Evolutionary conservation across 1,284 basidiomycete genomes (phyloP).

Genomic region (Vanrija sp.): DNA sequence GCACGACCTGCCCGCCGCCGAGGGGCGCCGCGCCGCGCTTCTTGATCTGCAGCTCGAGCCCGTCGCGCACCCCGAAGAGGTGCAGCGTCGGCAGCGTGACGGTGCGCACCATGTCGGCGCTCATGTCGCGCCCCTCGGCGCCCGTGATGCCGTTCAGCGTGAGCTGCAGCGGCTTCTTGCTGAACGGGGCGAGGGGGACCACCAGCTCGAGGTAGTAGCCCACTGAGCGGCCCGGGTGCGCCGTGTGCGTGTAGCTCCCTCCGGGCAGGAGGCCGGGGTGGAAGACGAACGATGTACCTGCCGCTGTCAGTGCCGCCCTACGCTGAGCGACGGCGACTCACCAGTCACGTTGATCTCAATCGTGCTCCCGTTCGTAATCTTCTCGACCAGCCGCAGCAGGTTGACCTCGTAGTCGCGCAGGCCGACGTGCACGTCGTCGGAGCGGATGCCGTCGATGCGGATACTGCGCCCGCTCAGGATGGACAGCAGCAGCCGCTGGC

Average conservation of each 20-base stretch:
- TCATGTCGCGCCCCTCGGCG: conserved; percentile 73
- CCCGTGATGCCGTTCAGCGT: conserved; percentile 87
- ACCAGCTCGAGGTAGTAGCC: conserved; percentile 94
- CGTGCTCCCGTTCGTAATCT: conserved; percentile 87
- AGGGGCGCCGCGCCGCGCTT: conserved; percentile 85
- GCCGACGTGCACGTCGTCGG: conserved; percentile 91
- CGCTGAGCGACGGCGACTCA: conserved; percentile 41
- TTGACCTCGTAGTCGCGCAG: conserved; percentile 94
- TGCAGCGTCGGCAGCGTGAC: conserved; percentile 89
- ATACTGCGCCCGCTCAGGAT: conserved; percentile 83
- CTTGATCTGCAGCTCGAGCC: conserved; percentile 86
- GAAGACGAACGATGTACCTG: conserved; percentile 82
- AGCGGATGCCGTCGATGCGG: conserved; percentile 81
- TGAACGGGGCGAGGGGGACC: conserved; percentile 85
- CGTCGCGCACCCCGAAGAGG: conserved; percentile 81
- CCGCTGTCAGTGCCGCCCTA: neutral
- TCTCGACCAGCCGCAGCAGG: conserved; percentile 82
- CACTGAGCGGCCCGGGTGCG: conserved; percentile 76
- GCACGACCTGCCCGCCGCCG: conserved; percentile 90
- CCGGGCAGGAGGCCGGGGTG: conserved; percentile 90
- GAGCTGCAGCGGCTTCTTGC: conserved; percentile 79
- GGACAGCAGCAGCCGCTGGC: conserved; percentile 80
- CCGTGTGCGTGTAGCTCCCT: conserved; percentile 77
- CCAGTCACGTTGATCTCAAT: conserved; percentile 97
- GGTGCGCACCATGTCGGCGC: conserved; percentile 84